Percentiles rank a stretch among this genome's conserved stretches.
These are phyloP conservation scores for Sugiyamaella neomexicana DNA, from an alignment of 1,139 yeast species.

Conservation along the genomic window DNA sequence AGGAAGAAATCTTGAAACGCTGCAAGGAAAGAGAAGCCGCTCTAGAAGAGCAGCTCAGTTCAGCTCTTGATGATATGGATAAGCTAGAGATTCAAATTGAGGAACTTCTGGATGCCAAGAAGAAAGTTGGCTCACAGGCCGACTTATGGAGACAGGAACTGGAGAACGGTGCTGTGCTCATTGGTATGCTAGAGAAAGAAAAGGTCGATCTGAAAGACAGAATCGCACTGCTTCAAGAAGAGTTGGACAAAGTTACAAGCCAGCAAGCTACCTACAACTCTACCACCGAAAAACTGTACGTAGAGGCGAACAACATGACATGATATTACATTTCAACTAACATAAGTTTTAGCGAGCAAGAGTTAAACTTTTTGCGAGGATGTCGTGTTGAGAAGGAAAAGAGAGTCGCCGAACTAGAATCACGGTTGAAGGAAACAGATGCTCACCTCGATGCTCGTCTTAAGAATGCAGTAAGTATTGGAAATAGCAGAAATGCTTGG, in stretches of 20 bases:
- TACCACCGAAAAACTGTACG: slow-evolving; percentile 24
- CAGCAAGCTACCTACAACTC: slow-evolving; percentile 23
- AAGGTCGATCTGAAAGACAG: slow-evolving; percentile 32
- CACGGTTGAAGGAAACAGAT: slow-evolving; percentile 39
- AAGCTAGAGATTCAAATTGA: slow-evolving; percentile 43
- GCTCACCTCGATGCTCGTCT: slow-evolving; percentile 44
- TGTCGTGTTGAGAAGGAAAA: slow-evolving; percentile 39
- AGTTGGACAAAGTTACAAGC: slow-evolving; percentile 26
- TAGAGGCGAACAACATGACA: background rate
- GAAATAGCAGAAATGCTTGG: background rate
- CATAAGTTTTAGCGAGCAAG: slow-evolving; percentile 22
- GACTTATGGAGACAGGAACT: slow-evolving; percentile 39
- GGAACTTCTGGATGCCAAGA: slow-evolving; percentile 42
- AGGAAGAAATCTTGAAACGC: slow-evolving; percentile 46
- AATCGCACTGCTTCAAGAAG: slow-evolving; percentile 33
- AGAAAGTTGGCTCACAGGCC: slow-evolving; percentile 38
- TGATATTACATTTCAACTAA: background rate
- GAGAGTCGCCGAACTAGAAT: slow-evolving; percentile 41
- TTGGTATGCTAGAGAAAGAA: slow-evolving; percentile 40
- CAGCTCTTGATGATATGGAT: slow-evolving; percentile 42
- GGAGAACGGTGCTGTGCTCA: slow-evolving; percentile 38
- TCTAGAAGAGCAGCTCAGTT: slow-evolving; percentile 43
- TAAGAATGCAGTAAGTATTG: slow-evolving; percentile 28
- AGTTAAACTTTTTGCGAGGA: slow-evolving; percentile 32
- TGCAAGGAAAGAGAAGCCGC: slow-evolving; percentile 45